Conservation (phyloP, 148 eudicot genomes). For the Simmondsia chinensis region DNA sequence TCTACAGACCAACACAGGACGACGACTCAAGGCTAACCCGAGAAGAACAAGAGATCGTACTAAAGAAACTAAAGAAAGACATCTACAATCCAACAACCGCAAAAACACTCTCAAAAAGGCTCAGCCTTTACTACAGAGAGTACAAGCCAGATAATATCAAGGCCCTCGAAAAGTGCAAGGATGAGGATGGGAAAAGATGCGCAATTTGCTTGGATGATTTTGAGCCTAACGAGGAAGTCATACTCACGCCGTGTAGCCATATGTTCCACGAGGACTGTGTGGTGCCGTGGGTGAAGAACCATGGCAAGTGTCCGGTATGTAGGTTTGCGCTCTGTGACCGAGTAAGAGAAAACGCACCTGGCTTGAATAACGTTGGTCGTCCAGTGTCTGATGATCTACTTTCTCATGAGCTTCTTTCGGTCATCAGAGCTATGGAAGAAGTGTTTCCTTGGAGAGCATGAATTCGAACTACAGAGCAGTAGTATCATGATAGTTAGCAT, state of each 20-base stretch:
- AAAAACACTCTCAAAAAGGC: constrained; percentile 30
- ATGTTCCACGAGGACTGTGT: constrained; percentile 95
- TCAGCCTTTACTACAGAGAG: constrained; percentile 35
- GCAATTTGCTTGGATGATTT: constrained; percentile 83
- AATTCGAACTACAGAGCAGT: no score
- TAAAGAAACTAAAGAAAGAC: constrained; percentile 47
- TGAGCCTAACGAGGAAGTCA: constrained; percentile 34
- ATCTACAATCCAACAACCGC: constrained; percentile 43
- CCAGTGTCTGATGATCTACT: neutral
- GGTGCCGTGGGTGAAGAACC: constrained; percentile 79
- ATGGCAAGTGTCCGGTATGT: constrained; percentile 72
- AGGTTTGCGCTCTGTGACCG: constrained; percentile 29
- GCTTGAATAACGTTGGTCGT: neutral
- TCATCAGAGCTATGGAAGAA: constrained; percentile 32
- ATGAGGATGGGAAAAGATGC: constrained; percentile 51
- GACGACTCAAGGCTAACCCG: constrained; percentile 30
- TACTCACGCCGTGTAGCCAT: constrained; percentile 65
- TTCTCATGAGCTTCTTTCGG: constrained; percentile 13
- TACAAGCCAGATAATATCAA: constrained; percentile 7
- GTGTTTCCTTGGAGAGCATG: constrained; percentile 17
- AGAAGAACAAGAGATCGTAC: constrained; percentile 36
- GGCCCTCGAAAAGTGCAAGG: constrained; percentile 6
- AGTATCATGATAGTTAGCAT: no score
- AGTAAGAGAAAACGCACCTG: constrained; percentile 1
- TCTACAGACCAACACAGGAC: neutral